phyloP scores from a whole-genome alignment of 2,329 filamentous ascomycete species.

The Ophiocordyceps australis region DNA sequence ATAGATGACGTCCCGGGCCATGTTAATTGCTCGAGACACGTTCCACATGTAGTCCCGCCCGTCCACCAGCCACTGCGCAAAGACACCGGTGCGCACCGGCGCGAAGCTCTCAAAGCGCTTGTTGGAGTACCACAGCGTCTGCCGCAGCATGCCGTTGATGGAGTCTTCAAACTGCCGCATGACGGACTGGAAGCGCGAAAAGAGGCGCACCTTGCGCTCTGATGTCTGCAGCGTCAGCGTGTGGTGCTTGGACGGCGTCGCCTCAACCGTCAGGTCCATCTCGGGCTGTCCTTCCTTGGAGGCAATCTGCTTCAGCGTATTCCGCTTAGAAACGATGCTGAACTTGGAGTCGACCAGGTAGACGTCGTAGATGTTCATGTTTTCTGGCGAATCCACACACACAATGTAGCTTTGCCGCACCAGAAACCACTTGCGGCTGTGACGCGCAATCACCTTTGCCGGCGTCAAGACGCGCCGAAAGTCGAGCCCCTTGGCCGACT shows the following conservation, averaged over 20 bases:
- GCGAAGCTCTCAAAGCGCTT: conserved; percentile 92
- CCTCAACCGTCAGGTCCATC: conserved; percentile 21
- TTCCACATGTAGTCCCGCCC: conserved; percentile 99
- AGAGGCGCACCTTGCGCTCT: conserved; percentile 78
- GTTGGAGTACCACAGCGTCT: conserved; percentile 64
- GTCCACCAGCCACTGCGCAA: conserved; percentile 93
- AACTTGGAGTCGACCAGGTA: conserved; percentile 92
- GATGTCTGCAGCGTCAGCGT: conserved; percentile 77
- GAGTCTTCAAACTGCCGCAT: conserved; percentile 88
- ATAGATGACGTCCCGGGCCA: conserved; percentile 94
- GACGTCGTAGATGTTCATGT: conserved; percentile 97
- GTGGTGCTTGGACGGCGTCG: conserved; percentile 46
- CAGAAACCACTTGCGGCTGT: conserved; percentile 91
- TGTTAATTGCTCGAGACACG: conserved; percentile 87
- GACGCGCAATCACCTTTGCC: conserved; percentile 59
- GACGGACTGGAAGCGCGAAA: conserved; percentile 80
- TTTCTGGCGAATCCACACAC: conserved; percentile 94
- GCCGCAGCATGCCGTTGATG: conserved; percentile 66
- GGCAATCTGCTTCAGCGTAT: conserved; percentile 29
- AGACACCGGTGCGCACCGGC: conserved; percentile 69
- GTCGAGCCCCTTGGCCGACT: conserved; percentile 76
- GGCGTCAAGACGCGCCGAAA: conserved; percentile 68
- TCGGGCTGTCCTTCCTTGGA: conserved; percentile 41
- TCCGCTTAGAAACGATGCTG: conserved; percentile 56
- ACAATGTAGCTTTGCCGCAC: conserved; percentile 97